Base-by-base conservation (phyloP, 192 early-diverging fungal genomes). In the Coemansia erecta region DNA sequence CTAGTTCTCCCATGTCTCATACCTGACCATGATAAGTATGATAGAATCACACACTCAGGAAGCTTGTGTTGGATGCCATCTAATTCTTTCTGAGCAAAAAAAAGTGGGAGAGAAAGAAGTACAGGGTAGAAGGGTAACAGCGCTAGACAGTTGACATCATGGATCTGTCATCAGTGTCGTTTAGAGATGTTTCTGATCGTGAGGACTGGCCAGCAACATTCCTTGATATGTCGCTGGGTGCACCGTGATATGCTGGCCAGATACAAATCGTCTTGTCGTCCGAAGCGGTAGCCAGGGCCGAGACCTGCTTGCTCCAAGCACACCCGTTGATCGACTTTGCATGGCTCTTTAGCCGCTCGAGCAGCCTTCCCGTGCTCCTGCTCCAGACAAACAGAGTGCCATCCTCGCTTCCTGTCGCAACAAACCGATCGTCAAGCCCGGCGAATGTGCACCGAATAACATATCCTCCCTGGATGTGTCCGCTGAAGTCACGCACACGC, bases 401-500 rank as follows among this genome's bases (percentile, higher is more conserved):
- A 37, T 73, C 91, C 82, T 97, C 93, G 73, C 94, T 98, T n/a
- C 96, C 96, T 58, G 89, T 89, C 1, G 90, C 64, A 17, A 98
- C 85, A 63, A 96, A 93, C 35, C 85, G 82, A 41, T 95, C 85
- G 48, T 89, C 77, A 21, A 83, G 58, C 12, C 96, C 95, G 10
- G 92, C 96, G 82, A 98, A 93, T 22, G 90, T 87, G 4, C 90
- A 94, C 51, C 96, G 83, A 57, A 98, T 95, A 26, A 96, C 89
- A 68, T 90, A 97, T 8, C 82, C 70, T 0, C 87, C 90, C 68
- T 97, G 94, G 41, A 52, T 45, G 18, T 80, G 89, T 0, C 94
- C 96, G 11, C 72, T 61, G 58, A 90, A 97, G 31, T 86, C 88
- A 19, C 86, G 87, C 8, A 89, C 80, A n/a, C 95, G 70, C 28